These are phyloP conservation scores for Thinopyrum elongatum DNA, from an alignment of 176 grass and related monocot species.

Conservation along the genomic window DNA sequence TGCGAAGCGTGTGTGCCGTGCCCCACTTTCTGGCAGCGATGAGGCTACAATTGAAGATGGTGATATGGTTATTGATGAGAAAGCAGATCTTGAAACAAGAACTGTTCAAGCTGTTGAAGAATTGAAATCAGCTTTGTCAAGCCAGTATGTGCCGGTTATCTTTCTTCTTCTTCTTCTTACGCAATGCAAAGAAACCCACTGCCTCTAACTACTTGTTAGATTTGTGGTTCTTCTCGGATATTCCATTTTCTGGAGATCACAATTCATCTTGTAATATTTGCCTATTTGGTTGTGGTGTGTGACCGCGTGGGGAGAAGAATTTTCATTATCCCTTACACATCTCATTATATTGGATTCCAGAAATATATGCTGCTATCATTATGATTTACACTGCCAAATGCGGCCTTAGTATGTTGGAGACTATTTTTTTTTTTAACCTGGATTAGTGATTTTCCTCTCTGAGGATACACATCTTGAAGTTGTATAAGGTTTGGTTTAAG, in stretches of 20 bases:
- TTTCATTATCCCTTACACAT: background rate
- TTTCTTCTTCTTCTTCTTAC: background rate
- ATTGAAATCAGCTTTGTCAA: conserved; percentile 63
- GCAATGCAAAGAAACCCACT: background rate
- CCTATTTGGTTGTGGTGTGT: background rate
- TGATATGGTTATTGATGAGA: conserved; percentile 80
- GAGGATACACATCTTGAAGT: background rate
- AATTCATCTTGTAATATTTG: conserved; percentile 26
- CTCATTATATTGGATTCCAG: background rate
- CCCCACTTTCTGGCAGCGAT: conserved; percentile 54
- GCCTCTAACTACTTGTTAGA: background rate
- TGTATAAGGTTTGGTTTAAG: background rate
- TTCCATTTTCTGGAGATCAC: conserved; percentile 6
- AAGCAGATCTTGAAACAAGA: conserved; percentile 55
- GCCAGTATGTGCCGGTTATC: conserved; percentile 52
- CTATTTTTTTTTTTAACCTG: background rate
- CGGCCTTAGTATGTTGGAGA: background rate
- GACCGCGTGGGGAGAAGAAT: background rate
- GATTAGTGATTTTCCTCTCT: background rate
- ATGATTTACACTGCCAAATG: background rate
- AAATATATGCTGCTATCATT: background rate
- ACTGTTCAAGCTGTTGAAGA: conserved; percentile 72
- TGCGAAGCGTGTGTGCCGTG: conserved; percentile 82
- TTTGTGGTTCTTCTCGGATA: background rate
- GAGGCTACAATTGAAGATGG: conserved; percentile 56